Evolutionary conservation across 169 alveolate species (phyloP).

Genomic region (Cryptosporidium ryanae): DNA sequence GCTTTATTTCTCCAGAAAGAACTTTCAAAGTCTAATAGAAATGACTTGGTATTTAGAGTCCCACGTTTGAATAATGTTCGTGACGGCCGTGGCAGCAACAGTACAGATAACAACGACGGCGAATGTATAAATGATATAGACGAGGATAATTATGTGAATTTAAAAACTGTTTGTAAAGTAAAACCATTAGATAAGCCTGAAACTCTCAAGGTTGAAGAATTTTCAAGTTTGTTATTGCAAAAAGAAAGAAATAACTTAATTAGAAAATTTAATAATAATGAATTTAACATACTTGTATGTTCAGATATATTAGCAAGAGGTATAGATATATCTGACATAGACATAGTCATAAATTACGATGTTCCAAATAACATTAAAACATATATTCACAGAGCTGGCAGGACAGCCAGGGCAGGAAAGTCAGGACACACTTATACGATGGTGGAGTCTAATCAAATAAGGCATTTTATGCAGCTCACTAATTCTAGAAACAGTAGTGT

Average conservation of each 20-base stretch:
- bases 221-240: constrained; percentile 48
- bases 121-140: neutral
- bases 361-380: constrained; percentile 85
- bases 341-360: constrained; percentile 88
- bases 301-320: constrained; percentile 94
- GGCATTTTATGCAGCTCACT: constrained; percentile 17
- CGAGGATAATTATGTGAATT: neutral
- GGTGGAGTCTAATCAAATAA: constrained; percentile 38
- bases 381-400: constrained; percentile 90
- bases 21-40: constrained; percentile 1
- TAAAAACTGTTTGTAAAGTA: neutral
- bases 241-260: constrained; percentile 59
- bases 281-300: constrained; percentile 84
- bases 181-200: neutral
- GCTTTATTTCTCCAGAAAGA: constrained; percentile 40
- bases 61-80: neutral
- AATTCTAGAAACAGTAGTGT: neutral
- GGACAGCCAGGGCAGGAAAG: constrained; percentile 92
- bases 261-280: constrained; percentile 29
- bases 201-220: constrained; percentile 29
- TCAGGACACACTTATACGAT: constrained; percentile 78
- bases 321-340: constrained; percentile 86
- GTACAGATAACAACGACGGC: neutral
- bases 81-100: neutral
- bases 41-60: neutral